A percentile compares a stretch with the other conserved stretches of the same genome.
phyloP scores from a whole-genome alignment of 1,139 yeast genomes.

The Zygosaccharomyces pseudobailii region DNA sequence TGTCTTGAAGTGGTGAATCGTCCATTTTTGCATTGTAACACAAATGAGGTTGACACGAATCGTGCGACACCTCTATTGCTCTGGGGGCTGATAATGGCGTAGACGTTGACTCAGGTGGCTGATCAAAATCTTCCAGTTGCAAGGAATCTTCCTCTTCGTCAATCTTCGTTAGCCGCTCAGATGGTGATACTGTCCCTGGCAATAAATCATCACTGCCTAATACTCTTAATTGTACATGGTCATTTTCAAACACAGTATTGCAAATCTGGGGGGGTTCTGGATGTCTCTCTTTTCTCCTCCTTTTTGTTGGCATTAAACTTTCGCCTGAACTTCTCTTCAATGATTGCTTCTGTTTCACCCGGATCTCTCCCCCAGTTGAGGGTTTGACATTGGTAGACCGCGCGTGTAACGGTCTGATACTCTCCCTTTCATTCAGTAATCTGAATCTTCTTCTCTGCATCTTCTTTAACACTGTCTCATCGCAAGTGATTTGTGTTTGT shows the following conservation, averaged over 20 bases:
- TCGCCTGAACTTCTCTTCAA: background rate
- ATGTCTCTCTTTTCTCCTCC: conserved; percentile 1
- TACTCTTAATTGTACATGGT: conserved; percentile 8
- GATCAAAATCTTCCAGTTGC: conserved; percentile 35
- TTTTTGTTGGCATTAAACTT: conserved; percentile 3
- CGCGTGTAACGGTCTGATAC: conserved; percentile 10
- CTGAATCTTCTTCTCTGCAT: conserved; percentile 12
- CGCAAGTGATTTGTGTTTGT: background rate
- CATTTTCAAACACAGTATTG: conserved; percentile 9
- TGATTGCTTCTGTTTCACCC: background rate
- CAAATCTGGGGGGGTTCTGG: background rate
- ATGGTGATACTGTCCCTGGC: conserved; percentile 3
- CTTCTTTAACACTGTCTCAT: background rate
- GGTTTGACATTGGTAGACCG: conserved; percentile 10
- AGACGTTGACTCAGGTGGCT: conserved; percentile 37
- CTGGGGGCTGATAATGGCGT: conserved; percentile 28
- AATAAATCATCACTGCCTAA: conserved; percentile 1
- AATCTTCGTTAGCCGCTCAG: conserved; percentile 13
- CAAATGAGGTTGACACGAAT: background rate
- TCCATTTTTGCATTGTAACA: background rate
- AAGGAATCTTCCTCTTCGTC: conserved; percentile 23
- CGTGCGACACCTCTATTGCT: background rate
- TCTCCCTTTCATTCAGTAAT: conserved; percentile 8
- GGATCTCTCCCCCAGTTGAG: background rate
- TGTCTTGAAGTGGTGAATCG: conserved; percentile 6